Evolutionary conservation across 495 filamentous ascomycete species (phyloP).

Genomic region (Pyrenula massariospora): DNA sequence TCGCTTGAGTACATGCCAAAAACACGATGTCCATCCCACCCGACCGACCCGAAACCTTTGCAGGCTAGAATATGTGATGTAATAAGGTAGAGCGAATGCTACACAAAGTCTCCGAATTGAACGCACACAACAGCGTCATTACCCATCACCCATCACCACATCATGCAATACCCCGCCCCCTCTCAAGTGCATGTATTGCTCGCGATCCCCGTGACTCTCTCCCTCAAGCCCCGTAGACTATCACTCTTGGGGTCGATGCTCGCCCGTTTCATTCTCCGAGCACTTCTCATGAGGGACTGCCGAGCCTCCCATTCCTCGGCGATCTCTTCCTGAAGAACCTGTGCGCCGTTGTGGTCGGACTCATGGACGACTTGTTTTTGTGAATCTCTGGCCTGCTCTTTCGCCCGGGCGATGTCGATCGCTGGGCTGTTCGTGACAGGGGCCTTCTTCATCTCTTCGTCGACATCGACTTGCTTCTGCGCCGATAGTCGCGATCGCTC

Average conservation of each 20-base stretch:
- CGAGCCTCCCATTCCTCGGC: neutral
- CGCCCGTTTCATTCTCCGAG: neutral
- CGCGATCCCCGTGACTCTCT: neutral
- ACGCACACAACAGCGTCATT: too few relatives aligned
- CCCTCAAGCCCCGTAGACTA: neutral
- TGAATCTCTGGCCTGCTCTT: neutral
- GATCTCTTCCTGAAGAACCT: neutral
- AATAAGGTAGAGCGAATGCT: too few relatives aligned
- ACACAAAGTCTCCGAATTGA: too few relatives aligned
- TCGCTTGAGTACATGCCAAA: too few relatives aligned
- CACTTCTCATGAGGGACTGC: neutral
- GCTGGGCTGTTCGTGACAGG: neutral
- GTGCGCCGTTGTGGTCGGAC: neutral
- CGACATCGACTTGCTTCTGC: conserved; percentile 24
- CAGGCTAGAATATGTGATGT: too few relatives aligned
- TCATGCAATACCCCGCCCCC: too few relatives aligned
- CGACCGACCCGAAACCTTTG: too few relatives aligned
- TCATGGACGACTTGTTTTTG: neutral
- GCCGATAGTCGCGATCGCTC: conserved; percentile 30
- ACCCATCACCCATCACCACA: neutral
- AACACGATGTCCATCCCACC: too few relatives aligned
- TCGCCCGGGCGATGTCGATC: neutral
- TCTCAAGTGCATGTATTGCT: neutral
- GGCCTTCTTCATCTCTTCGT: neutral
- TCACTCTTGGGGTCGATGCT: neutral